Evolutionary conservation across 1,139 yeast genomes (phyloP), one percentile per base, ranked within the genome.

Genomic region (Meyerozyma guilliermondii): DNA sequence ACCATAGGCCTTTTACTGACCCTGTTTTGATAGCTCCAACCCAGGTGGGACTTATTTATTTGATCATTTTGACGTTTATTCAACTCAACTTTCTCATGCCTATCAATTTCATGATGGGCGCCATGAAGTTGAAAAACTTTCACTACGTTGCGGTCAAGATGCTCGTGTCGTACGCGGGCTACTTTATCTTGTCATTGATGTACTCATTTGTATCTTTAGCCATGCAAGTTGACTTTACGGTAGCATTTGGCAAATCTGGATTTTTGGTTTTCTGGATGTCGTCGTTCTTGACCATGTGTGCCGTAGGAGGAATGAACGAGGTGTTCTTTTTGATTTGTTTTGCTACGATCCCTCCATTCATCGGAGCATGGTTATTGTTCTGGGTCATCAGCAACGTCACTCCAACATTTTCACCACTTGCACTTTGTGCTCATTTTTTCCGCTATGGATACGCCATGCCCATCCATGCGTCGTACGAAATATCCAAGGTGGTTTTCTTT

Each of bases 401-500:
- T 3, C 80, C 81, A 0, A 67, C 76, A 1, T 65, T 76, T 40
- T 58, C 76, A 0, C 77, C 81, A 0, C 63, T 76, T 38, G 70
- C 62, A 2, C 51, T 76, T 23, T 71, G 76, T 52, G 77, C 78
- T 1, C 43, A 43, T 1, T 65, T 78, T 50, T 78, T 62, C 55
- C 55, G 75, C 29, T 77, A 71, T 46, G 79, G 80, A 0, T 75
- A 76, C 51, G 80, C 76, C 2, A 62, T 75, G 59, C 83, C 83
- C 1, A 52, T 56, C 28, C 52, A 50, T 27, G 46, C 46, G 7
- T 48, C 53, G 1, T 47, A 46, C 38, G 53, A 50, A 36, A 46
- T 49, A 41, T 49, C 47, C 36, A 50, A 50, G 41, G 51, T 51
- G 33, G 43, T 50, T 18, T 43, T 51, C 18, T 50, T 50, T 38